phyloP scores from a whole-genome alignment of 2,329 filamentous ascomycete species.

The Alternaria sp. region DNA sequence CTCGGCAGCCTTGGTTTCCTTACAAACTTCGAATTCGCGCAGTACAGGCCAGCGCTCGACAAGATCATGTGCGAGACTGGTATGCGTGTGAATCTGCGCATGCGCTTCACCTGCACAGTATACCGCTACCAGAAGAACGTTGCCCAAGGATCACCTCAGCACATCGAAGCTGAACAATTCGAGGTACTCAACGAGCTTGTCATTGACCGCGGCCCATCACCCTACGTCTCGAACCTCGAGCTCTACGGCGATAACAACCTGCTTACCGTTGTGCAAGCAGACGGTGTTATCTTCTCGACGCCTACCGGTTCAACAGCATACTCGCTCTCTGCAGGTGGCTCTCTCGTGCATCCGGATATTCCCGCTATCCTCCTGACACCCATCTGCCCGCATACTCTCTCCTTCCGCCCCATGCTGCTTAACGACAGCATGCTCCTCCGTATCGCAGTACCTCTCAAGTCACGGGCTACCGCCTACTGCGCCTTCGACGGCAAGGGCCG shows the following conservation, averaged over 20 bases:
- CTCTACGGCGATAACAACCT: slow-evolving; percentile 95
- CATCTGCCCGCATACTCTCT: slow-evolving; percentile 96
- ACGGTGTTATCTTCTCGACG: slow-evolving; percentile 97
- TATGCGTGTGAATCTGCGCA: slow-evolving; percentile 96
- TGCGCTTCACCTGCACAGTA: slow-evolving; percentile 98
- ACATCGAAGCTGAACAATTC: slow-evolving; percentile 90
- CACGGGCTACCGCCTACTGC: slow-evolving; percentile 92
- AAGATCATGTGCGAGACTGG: slow-evolving; percentile 91
- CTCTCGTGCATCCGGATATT: slow-evolving; percentile 94
- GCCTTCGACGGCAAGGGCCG: slow-evolving; percentile 97
- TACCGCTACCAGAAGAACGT: slow-evolving; percentile 69
- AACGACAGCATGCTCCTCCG: slow-evolving; percentile 93
- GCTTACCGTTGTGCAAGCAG: slow-evolving; percentile 93
- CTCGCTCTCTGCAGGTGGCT: slow-evolving; percentile 92
- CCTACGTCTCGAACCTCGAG: slow-evolving; percentile 96
- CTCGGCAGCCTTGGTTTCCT: slow-evolving; percentile 87
- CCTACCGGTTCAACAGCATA: slow-evolving; percentile 92
- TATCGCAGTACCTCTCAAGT: slow-evolving; percentile 83
- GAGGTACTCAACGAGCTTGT: slow-evolving; percentile 98
- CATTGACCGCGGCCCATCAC: slow-evolving; percentile 94
- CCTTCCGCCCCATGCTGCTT: slow-evolving; percentile 96
- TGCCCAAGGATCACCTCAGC: slow-evolving; percentile 64
- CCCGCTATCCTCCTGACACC: slow-evolving; percentile 95
- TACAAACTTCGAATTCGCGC: slow-evolving; percentile 85
- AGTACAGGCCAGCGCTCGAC: slow-evolving; percentile 86